Percentiles rank a stretch among this genome's conserved stretches.
These are phyloP conservation scores for Cephalotrichum gorgonifer DNA, from an alignment of 2,329 filamentous ascomycete species.

Conservation along the genomic window DNA sequence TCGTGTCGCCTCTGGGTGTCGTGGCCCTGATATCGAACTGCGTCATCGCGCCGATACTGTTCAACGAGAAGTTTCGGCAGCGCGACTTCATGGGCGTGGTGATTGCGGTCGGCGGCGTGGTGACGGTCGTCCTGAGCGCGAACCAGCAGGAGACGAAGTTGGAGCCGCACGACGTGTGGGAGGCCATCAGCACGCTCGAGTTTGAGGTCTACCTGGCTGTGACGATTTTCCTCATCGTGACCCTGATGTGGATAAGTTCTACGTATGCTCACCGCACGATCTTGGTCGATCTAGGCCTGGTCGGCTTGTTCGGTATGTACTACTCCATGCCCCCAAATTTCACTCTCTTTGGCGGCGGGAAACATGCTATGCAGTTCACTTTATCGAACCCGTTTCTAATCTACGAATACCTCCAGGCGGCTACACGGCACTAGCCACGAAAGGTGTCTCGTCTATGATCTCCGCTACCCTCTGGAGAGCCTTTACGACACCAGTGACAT, in stretches of 20 bases:
- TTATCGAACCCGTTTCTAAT: background rate
- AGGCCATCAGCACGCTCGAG: constrained; percentile 73
- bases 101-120: constrained; percentile 76
- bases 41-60: constrained; percentile 86
- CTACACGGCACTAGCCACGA: constrained; percentile 94
- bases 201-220: constrained; percentile 86
- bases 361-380: background rate
- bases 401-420: constrained; percentile 45
- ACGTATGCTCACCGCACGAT: constrained; percentile 79
- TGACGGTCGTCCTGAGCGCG: constrained; percentile 87
- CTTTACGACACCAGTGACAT: constrained; percentile 86
- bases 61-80: constrained; percentile 79
- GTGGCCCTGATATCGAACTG: constrained; percentile 95
- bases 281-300: constrained; percentile 83
- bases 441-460: constrained; percentile 89
- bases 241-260: constrained; percentile 73
- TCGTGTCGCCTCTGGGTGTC: constrained; percentile 93
- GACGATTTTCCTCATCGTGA: constrained; percentile 61
- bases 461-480: constrained; percentile 84
- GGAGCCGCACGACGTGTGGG: constrained; percentile 82
- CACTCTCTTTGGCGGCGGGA: background rate
- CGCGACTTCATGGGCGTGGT: constrained; percentile 83
- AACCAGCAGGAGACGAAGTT: constrained; percentile 83
- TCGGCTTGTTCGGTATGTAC: constrained; percentile 82
- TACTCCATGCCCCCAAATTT: too few relatives aligned